Base-by-base conservation (phyloP, 768 basidiomycete genomes). In the Russula brevipes region DNA sequence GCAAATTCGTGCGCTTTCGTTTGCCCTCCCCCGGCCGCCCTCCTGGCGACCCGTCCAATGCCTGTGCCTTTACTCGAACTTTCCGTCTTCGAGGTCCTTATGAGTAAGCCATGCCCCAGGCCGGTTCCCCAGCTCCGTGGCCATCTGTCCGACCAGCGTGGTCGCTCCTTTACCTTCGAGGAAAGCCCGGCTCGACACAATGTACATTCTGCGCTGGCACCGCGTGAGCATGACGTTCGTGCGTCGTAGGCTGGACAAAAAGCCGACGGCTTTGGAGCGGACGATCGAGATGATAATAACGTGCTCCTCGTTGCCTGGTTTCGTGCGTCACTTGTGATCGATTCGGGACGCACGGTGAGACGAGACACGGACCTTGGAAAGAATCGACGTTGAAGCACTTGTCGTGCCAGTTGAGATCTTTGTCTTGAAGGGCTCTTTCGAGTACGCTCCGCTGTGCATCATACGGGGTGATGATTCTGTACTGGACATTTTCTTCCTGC, bases 161-260 rank as follows among this genome's bases (percentile, higher is more conserved):
- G 75, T 66, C n/a, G 74, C 72, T 55, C 83, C 89, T 69, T 73
- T 69, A 10, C 80, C 80, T n/a, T 70, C 66, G 45, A 93, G 75
- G 70, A 92, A 93, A 17, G 75, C 75, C 66, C 77, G 76, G 68
- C 78, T 88, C 24, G 86, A 79, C 56, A 87, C 77, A 67, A 94
- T 87, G 61, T 85, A 84, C 89, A 93, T 92, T 36, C 85, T 86
- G 54, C 75, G 78, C 72, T 87, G 87, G 79, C 87, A 91, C 42
- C 91, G 82, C 52, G 85, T 87, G 8, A 93, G 84, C 89, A 94
- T 91, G 61, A 94, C 91, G 85, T 94, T 93, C 57, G 88, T 86
- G 17, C 91, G 80, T 35, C 86, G 80, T 10, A 79, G 66, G 68
- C 85, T 85, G 14, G 73, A 70, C 39, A 94, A 76, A 66, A 94